phyloP scores from a whole-genome alignment of 2,329 filamentous ascomycete genomes.

The Exophiala mesophila region DNA sequence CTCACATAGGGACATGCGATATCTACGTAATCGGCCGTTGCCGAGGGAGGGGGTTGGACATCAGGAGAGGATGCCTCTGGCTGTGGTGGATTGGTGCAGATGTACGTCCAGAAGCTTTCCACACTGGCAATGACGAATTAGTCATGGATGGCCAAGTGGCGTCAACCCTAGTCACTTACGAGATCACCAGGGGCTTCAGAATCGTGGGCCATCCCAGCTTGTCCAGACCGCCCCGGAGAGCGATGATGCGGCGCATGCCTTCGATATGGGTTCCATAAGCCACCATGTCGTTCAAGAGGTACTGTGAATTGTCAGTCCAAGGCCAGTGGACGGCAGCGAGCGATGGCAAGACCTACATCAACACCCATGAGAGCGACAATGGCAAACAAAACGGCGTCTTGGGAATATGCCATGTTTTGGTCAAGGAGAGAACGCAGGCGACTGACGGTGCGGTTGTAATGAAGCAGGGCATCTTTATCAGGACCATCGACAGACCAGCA shows the following conservation, averaged over 20 bases:
- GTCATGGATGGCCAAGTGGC: constrained; percentile 10
- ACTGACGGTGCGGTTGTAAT: constrained; percentile 5
- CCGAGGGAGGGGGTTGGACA: neutral
- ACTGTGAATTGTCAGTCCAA: constrained; percentile 1
- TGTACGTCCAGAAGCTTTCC: constrained; percentile 13
- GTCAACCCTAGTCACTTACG: constrained; percentile 11
- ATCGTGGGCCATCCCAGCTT: constrained; percentile 10
- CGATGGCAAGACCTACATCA: constrained; percentile 3
- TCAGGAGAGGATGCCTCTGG: neutral
- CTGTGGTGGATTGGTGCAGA: neutral
- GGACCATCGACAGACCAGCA: constrained; percentile 1
- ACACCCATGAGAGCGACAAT: constrained; percentile 15
- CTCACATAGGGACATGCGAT: constrained; percentile 2
- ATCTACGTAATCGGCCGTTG: neutral
- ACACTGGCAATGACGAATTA: too few species aligned
- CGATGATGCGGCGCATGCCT: constrained; percentile 10
- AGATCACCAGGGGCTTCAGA: constrained; percentile 8
- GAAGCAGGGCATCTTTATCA: constrained; percentile 6
- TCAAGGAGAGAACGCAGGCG: constrained; percentile 1
- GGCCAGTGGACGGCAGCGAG: neutral
- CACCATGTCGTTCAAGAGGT: constrained; percentile 8
- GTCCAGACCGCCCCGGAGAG: constrained; percentile 9
- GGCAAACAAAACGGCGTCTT: constrained; percentile 12
- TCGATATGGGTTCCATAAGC: constrained; percentile 8
- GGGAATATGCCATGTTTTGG: neutral